A percentile compares a stretch with the other conserved stretches of the same genome.
phyloP scores from a whole-genome alignment of 805 yeast genomes.

The Kodamaea hsintzibuensis region DNA sequence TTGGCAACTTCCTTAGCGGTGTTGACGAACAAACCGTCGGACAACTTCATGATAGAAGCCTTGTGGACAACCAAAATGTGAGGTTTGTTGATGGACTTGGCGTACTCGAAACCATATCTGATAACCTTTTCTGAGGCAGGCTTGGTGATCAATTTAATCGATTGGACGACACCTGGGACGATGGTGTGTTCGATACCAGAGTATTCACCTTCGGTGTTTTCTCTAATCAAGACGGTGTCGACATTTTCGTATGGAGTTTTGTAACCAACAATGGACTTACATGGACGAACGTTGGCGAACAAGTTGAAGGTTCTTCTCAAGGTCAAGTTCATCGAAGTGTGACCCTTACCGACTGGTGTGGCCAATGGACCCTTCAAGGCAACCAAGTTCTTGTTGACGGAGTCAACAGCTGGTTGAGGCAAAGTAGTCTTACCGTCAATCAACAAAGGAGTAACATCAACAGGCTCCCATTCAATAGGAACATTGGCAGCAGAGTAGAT shows the following conservation, averaged over 20 bases:
- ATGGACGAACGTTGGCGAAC: conserved; percentile 97
- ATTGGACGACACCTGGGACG: conserved; percentile 97
- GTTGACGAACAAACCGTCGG: conserved; percentile 94
- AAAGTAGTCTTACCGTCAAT: conserved; percentile 91
- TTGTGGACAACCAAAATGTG: conserved; percentile 95
- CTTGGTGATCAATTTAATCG: conserved; percentile 94
- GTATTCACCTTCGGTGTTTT: conserved; percentile 99
- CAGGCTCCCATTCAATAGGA: conserved; percentile 96
- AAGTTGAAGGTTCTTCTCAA: conserved; percentile 95
- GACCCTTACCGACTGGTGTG: conserved; percentile 98
- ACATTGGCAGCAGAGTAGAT: conserved; percentile 93
- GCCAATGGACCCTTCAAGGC: conserved; percentile 98
- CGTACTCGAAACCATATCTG: conserved; percentile 96
- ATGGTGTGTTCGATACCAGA: conserved; percentile 98
- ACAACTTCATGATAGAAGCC: conserved; percentile 96
- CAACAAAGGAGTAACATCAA: conserved; percentile 91
- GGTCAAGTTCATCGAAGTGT: conserved; percentile 94
- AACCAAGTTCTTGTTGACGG: conserved; percentile 88
- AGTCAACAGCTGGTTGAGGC: conserved; percentile 88
- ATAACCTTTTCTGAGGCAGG: conserved; percentile 96
- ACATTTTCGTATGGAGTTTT: conserved; percentile 88
- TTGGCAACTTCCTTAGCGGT: conserved; percentile 86
- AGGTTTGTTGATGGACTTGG: conserved; percentile 81
- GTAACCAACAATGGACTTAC: conserved; percentile 90
- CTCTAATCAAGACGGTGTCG: conserved; percentile 95